Conservation (phyloP, 306 rosid species). For the Heteromeles arbutifolia region DNA sequence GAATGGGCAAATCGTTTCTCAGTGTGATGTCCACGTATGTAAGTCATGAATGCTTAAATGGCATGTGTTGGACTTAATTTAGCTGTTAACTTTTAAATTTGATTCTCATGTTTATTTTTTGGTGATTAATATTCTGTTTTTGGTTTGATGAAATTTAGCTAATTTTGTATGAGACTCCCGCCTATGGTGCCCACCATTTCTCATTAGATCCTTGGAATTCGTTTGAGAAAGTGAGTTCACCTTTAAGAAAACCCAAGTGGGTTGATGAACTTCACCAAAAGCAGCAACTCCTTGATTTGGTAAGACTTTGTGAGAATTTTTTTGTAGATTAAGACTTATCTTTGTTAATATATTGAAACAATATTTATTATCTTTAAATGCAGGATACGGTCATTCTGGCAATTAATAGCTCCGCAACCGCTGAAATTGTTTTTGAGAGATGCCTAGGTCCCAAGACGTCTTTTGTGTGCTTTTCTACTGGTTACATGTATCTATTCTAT, state of each 20-base stretch:
- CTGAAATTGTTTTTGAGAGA: slow-evolving; percentile 42
- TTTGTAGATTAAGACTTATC: slow-evolving; percentile 14
- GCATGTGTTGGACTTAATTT: slow-evolving; percentile 4
- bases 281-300: slow-evolving; percentile 57
- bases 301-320: slow-evolving; percentile 28
- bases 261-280: slow-evolving; percentile 60
- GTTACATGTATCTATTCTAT: slow-evolving; percentile 34
- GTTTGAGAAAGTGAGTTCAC: slow-evolving; percentile 36
- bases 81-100: neutral
- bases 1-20: slow-evolving; percentile 56
- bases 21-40: slow-evolving; percentile 93
- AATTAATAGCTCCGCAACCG: slow-evolving; percentile 60
- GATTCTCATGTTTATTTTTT: neutral
- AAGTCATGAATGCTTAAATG: slow-evolving; percentile 51
- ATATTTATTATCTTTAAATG: neutral
- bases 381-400: slow-evolving; percentile 79
- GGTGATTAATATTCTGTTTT: slow-evolving; percentile 19
- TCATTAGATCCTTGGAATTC: slow-evolving; percentile 38
- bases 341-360: neutral
- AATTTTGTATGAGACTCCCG: slow-evolving; percentile 65
- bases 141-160: slow-evolving; percentile 46
- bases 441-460: slow-evolving; percentile 37
- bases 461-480: slow-evolving; percentile 27
- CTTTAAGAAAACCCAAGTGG: slow-evolving; percentile 67
- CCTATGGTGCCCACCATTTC: slow-evolving; percentile 70